Base-by-base conservation (phyloP, 805 yeast species). In the Wickerhamiella nectarea region DNA sequence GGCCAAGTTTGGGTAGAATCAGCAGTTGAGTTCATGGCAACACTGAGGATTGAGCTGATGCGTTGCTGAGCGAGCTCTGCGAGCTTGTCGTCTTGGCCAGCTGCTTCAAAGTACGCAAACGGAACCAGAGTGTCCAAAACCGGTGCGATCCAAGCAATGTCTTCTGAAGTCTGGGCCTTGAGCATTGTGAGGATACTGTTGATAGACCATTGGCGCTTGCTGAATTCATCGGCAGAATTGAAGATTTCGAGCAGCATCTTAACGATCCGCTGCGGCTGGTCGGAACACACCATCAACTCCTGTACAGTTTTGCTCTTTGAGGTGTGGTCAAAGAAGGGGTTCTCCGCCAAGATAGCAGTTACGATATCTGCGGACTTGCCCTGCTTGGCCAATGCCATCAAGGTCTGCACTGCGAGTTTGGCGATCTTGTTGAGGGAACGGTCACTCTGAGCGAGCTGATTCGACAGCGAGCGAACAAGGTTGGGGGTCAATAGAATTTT, bases 251-350 rank as follows among this genome's bases (percentile, higher is more conserved):
- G 35, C 18, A 57, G 47, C 28, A 48, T 7, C 20, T 43, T 37
- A 8, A 50, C 66, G 11, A 64, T 46, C 15, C 53, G 28, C 9
- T 34, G 38, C 6, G 35, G 15, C 14, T 46, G 46, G 20, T 33
- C 43, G 4, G 51, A 48, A 12, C 38, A 40, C 12, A 44, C 45
- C 17, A 51, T 37, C 7, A 76, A 50, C 11, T 56, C 59, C 34
- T 74, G 76, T 10, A 74, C 63, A 0, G 84, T 73, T 56, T 79
- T 84, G 1, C 87, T 64, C 54, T 80, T 85, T 1, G 94, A 79
- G 22, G 81, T 57, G 48, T 71, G 68, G 59, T 87, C 96, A 59
- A 87, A 86, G 47, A 76, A 76, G 54, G 81, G 66, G 33, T 50
- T 47, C 25, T 36, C 36, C 9, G 40, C 39, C 38, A 52, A 34